These are phyloP conservation scores for Eucalyptus brandiana DNA, from an alignment of 345 rosid genomes.

Conservation along the genomic window DNA sequence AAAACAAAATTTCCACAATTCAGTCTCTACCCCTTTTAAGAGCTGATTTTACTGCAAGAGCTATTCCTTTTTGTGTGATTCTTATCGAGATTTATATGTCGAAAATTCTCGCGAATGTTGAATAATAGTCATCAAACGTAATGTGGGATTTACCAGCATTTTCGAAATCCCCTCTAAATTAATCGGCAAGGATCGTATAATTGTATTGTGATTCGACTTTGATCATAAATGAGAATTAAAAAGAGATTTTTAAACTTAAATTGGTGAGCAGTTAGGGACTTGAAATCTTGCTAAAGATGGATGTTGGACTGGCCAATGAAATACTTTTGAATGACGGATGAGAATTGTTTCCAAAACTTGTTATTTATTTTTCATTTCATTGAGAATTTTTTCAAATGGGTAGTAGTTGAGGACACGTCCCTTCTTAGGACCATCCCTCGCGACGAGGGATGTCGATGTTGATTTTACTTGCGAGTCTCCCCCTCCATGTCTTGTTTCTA, in stretches of 20 bases:
- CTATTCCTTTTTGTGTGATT: background rate
- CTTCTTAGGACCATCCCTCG: background rate
- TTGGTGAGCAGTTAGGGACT: background rate
- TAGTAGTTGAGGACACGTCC: background rate
- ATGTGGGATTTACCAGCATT: too few relatives aligned
- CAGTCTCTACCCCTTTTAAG: background rate
- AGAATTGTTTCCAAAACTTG: background rate
- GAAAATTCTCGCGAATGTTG: rapidly evolving
- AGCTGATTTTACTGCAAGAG: background rate
- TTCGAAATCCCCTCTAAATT: rapidly evolving
- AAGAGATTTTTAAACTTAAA: background rate
- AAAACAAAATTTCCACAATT: background rate
- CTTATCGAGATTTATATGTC: background rate
- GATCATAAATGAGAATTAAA: background rate
- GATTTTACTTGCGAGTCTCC: background rate
- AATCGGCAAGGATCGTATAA: rapidly evolving
- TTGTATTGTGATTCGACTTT: background rate
- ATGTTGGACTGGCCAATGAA: background rate
- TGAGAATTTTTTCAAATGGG: background rate
- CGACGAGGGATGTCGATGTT: background rate
- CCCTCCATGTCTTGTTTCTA: background rate
- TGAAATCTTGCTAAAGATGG: background rate
- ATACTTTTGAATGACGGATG: background rate
- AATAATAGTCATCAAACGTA: background rate
- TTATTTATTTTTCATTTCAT: background rate